Conservation (phyloP, 2,329 filamentous ascomycete species). For the Rutstroemia sp. region DNA sequence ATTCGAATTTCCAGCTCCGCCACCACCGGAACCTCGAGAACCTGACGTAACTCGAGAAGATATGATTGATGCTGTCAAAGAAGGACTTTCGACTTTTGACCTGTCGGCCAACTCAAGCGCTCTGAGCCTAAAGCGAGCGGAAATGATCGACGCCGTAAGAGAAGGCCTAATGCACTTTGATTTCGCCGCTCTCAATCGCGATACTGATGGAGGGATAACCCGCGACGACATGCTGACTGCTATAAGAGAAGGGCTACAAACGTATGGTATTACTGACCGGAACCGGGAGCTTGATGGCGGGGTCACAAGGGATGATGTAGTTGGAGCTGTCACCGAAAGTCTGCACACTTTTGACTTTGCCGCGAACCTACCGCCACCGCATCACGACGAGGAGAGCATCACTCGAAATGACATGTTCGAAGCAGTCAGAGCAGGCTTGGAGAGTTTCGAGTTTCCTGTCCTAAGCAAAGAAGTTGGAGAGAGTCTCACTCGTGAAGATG, state of each 20-base stretch:
- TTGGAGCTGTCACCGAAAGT: conserved; percentile 79
- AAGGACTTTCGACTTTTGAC: conserved; percentile 48
- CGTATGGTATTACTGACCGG: conserved; percentile 57
- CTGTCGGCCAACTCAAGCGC: conserved; percentile 31
- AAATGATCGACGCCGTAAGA: conserved; percentile 79
- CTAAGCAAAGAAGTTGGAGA: conserved; percentile 31
- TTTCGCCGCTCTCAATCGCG: conserved; percentile 61
- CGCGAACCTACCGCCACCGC: conserved; percentile 49
- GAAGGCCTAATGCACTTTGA: conserved; percentile 76
- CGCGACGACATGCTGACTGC: conserved; percentile 77
- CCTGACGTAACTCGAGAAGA: conserved; percentile 53
- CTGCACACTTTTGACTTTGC: conserved; percentile 77
- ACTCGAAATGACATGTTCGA: conserved; percentile 56
- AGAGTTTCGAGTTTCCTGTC: conserved; percentile 40
- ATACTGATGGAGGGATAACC: conserved; percentile 62
- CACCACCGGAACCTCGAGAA: conserved; percentile 47
- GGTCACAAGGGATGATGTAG: conserved; percentile 63
- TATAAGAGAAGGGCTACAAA: conserved; percentile 79
- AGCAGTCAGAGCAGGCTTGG: conserved; percentile 54
- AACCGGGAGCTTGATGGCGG: conserved; percentile 43
- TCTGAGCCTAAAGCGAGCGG: conserved; percentile 37
- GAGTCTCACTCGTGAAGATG: conserved; percentile 68
- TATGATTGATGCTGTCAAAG: conserved; percentile 55
- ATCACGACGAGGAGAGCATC: conserved; percentile 45
- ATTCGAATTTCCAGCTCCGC: conserved; percentile 65